Base-by-base conservation (phyloP, 768 basidiomycete species). In the Gymnopilus dilepis region DNA sequence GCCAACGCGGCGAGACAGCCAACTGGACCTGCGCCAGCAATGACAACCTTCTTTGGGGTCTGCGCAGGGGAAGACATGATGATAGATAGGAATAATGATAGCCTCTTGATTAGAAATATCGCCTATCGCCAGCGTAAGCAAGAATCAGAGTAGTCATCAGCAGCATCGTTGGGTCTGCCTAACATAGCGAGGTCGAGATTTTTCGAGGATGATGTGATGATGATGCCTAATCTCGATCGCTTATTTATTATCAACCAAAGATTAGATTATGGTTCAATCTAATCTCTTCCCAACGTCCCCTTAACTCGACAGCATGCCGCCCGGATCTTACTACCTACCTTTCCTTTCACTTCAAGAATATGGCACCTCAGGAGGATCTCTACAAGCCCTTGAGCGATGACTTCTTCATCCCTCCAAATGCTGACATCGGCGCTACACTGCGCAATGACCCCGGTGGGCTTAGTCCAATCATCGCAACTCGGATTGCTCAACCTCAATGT, bases 21-120 rank as follows among this genome's bases (percentile, higher is more conserved):
- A 15, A 99, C 97, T 7, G 97, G 96, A 0, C 97, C 97, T 56
- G 90, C 96, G 40, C 97, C 97, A 22, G 92, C 84, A 38, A 92
- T 78, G 47, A 89, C 78, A n/a, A 81, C 88, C 66, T 83, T 71
- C 53, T 64, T 65, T 3, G 59, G 31, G 22, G 53, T 19, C 24
- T 40, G 52, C 37, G n/a, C 26, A 54, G 37, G 21, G 33, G 50
- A 37, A 47, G 43, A 38, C 31, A 51, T 26, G 30, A 28, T 50
- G 38, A 48, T n/a, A 24, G 38, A 31, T 43, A 55, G 30, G 28
- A 47, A 59, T 54, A 45, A 59, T 57, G 58, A 55, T 34, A 48
- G 37, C 34, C 37, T 30, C 24, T 33, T 26, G 22, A 37, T 22
- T 42, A 60, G 33, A 11, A 22, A 22, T 61, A 21, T 22, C 42